A percentile compares a stretch with the other conserved stretches of the same genome.
phyloP scores from a whole-genome alignment of 225 moss, liverwort and hornwort species.

The Physcomitrellopsis africana region DNA sequence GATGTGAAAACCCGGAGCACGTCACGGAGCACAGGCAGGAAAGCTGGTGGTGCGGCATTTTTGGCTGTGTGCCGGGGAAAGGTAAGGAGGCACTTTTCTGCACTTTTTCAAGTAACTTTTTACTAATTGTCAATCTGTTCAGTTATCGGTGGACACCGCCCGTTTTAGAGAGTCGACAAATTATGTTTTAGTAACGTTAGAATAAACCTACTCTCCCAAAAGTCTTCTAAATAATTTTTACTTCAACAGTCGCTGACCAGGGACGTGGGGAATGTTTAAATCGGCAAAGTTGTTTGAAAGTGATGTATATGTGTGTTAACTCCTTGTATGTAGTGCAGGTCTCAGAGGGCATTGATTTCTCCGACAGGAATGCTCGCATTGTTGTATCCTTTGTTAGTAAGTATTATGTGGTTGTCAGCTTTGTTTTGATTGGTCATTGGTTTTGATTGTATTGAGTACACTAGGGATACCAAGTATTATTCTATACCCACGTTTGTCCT shows the following conservation, averaged over 20 bases:
- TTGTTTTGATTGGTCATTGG: too few relatives aligned
- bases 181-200: neutral
- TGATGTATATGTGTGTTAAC: neutral
- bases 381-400: constrained; percentile 59
- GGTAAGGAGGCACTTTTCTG: constrained; percentile 35
- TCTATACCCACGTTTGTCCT: too few relatives aligned
- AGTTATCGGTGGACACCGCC: neutral
- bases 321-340: constrained; percentile 49
- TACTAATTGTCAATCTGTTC: neutral
- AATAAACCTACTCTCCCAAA: neutral
- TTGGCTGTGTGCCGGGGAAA: constrained; percentile 81
- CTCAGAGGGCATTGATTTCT: constrained; percentile 80
- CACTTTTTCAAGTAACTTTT: neutral
- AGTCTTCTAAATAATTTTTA: neutral
- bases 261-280: neutral
- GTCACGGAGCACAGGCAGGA: constrained; percentile 18
- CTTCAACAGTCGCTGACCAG: neutral
- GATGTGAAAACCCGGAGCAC: constrained; percentile 20
- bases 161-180: constrained; percentile 4
- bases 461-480: too few relatives aligned
- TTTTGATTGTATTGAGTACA: too few relatives aligned
- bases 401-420: too few relatives aligned
- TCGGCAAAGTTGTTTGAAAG: neutral
- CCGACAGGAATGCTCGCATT: constrained; percentile 72
- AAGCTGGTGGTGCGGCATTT: constrained; percentile 67